These are phyloP conservation scores for Ceratorhiza oryzae-sativae DNA, from an alignment of 1,284 basidiomycete genomes.

Conservation along the genomic window DNA sequence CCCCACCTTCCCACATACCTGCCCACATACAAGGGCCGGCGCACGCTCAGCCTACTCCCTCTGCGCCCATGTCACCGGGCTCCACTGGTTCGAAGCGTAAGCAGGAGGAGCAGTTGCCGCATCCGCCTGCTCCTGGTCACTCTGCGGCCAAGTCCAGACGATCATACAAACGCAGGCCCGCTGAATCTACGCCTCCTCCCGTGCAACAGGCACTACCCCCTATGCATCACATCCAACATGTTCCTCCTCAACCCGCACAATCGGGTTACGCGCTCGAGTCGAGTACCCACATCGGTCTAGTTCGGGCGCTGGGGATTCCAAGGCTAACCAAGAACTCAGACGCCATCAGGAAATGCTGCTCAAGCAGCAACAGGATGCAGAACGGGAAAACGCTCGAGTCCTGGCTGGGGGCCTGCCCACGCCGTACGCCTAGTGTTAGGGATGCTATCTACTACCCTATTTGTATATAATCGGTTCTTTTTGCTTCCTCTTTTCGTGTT, in stretches of 20 bases:
- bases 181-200: slow-evolving; percentile 8
- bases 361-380: slow-evolving; percentile 37
- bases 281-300: background rate
- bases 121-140: background rate
- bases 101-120: slow-evolving; percentile 18
- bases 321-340: slow-evolving; percentile 26
- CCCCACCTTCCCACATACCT: slow-evolving; percentile 18
- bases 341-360: slow-evolving; percentile 32
- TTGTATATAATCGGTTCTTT: slow-evolving; percentile 17
- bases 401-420: slow-evolving; percentile 31
- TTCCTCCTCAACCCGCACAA: slow-evolving; percentile 14
- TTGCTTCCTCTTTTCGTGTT: background rate
- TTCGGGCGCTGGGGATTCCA: slow-evolving; percentile 1
- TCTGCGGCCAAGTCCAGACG: slow-evolving; percentile 1
- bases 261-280: background rate
- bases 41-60: background rate
- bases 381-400: slow-evolving; percentile 32
- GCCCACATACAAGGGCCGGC: background rate
- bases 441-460: background rate
- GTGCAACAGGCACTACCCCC: slow-evolving; percentile 17
- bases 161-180: slow-evolving; percentile 4
- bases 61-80: slow-evolving; percentile 18
- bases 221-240: slow-evolving; percentile 35
- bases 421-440: slow-evolving; percentile 9
- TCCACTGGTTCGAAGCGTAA: slow-evolving; percentile 30